phyloP scores from a whole-genome alignment of 179 eudicot genomes.

The Gypsophila paniculata region DNA sequence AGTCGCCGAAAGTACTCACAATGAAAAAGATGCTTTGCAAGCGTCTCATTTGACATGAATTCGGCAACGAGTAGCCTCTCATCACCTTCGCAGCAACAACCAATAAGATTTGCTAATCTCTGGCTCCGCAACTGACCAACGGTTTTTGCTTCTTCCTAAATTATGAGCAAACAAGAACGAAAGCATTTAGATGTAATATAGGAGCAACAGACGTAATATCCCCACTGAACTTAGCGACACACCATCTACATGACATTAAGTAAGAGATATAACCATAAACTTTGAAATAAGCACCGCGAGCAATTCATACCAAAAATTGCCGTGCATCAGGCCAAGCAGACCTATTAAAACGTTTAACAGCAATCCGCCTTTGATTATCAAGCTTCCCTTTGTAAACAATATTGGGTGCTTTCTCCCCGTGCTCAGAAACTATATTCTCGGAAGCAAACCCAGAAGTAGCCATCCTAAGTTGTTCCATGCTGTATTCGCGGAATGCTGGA shows the following conservation, averaged over 20 bases:
- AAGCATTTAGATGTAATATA: constrained; percentile 9
- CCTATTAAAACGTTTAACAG: constrained; percentile 84
- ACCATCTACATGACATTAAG: neutral
- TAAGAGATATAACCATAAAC: neutral
- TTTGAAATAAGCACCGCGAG: neutral
- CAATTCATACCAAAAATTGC: constrained; percentile 63
- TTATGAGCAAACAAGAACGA: neutral
- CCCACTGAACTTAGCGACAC: neutral
- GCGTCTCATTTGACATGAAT: constrained; percentile 88
- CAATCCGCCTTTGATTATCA: constrained; percentile 74
- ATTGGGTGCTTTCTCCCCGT: constrained; percentile 93
- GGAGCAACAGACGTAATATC: neutral
- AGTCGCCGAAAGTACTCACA: constrained; percentile 40
- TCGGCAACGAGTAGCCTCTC: constrained; percentile 87
- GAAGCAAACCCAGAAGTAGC: constrained; percentile 93
- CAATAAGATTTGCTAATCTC: constrained; percentile 69
- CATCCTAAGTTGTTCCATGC: constrained; percentile 64
- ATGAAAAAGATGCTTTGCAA: constrained; percentile 84
- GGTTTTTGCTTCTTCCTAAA: constrained; percentile 82
- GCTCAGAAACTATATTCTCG: constrained; percentile 94
- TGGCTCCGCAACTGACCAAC: constrained; percentile 84
- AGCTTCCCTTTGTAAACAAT: constrained; percentile 82
- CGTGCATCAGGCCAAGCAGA: constrained; percentile 93
- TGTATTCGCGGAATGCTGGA: constrained; percentile 62
- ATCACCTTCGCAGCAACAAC: constrained; percentile 83